Base-by-base conservation (phyloP, 305 asterid species). In the Rubia peregrina region DNA sequence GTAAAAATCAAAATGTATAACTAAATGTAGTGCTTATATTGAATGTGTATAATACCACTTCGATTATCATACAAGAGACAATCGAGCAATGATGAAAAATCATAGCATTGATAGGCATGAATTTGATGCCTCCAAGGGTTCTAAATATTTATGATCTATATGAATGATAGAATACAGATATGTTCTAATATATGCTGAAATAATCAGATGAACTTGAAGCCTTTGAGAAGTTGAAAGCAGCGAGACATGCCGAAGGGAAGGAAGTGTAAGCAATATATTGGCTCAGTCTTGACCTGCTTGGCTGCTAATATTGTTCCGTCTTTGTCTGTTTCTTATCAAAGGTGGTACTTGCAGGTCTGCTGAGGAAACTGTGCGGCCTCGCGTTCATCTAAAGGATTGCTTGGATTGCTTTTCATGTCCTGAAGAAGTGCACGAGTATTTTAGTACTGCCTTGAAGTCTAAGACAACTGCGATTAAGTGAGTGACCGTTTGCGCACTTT, bases 381-480 rank as follows among this genome's bases (percentile, higher is more conserved):
- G 99, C 80, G 96, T 94, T 62, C 83, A 87, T 51, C 73, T 94
- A 82, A 80, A 79, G 86, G 98, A 89, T 82, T 94, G 99, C 77
- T 79, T 94, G 76, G 87, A 91, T 66, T 83, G 86, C 76, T 91
- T 91, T 85, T 87, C 91, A 56, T 87, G 90, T 72, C 95, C 96
- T 1, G 98, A 94, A 82, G 97, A 94, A 82, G 85, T 91, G 83
- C 89, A 83, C 75, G 99, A 87, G 76, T 94, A 89, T 76, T 91
- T 85, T 84, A 91, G 99, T 83, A 84, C 88, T 40, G 92, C 95
- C 33, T 86, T 94, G 65, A 86, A 80, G 72, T 85, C 83, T 53
- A 89, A 76, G 89, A 94, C 98, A 56, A 89, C 96, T 76, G 98
- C 99, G 48, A 82, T 81, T 61, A 94, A 89, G 99, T 89, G 79